Evolutionary conservation across 2,329 filamentous ascomycete species (phyloP), one percentile per base, ranked within the genome.

Genomic region (Pseudocercospora fuligena): DNA sequence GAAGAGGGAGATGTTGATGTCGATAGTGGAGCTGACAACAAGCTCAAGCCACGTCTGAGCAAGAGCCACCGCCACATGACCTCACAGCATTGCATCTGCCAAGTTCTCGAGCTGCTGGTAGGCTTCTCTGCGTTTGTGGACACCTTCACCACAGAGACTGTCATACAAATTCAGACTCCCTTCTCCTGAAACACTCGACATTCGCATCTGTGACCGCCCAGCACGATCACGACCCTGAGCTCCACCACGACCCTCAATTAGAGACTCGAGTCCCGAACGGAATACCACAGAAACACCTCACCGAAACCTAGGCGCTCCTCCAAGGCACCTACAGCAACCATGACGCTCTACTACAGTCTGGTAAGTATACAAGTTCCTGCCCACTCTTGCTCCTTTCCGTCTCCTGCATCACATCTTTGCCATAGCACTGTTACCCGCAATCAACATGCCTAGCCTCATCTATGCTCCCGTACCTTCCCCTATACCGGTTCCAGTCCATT

Each of bases 311-410:
- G 58, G 59, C 58, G 49, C 40, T 65, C 60, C 66, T 65, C 62
- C 67, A 67, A 64, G 64, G 66, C 53, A 69, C 58, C 70, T 36
- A 43, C 40, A 69, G 79, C 78, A 81, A 86, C 74, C 72, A 90
- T 90, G 88, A 90, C 88, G 77, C 87, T 90, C 77, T 90, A 90
- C 81, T 90, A 89, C 83, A 89, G 85, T 75, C 82, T 89, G 67
- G 87, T 89, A 84, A 78, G 86, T 83, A 65, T 83, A 62, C 53
- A 43, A 46, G 54, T 31, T 56, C 60, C 64, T 65, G 16, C 27
- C 59, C 43, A 29, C 66, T 57, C 59, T 59, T 11, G 57, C 56
- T 63, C 46, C 29, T 64, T 57, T 58, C 56, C 61, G 43, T 36
- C 54, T 49, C 27, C 63, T 11, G 21, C 46, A 19, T 27, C 29